Evolutionary conservation across 257 asterid genomes (phyloP).

Genomic region (Lycium barbarum): DNA sequence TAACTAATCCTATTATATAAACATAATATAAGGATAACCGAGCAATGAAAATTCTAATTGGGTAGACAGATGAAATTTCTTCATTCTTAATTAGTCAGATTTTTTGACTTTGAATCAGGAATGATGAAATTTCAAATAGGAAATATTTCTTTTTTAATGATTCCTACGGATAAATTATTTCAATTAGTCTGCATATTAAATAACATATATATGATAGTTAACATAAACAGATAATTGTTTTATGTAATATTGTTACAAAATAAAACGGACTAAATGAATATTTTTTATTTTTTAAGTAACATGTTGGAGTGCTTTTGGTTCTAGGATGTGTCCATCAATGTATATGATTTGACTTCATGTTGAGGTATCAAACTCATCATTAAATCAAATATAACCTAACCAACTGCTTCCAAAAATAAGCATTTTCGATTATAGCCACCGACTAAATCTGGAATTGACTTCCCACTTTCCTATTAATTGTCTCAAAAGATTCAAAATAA

Average conservation of each 20-base stretch:
- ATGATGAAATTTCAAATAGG: too few relatives aligned
- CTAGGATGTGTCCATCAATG: not conserved
- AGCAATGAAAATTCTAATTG: too few relatives aligned
- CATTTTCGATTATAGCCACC: not conserved
- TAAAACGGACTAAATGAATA: not conserved
- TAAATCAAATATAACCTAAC: not conserved
- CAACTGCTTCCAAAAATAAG: not conserved
- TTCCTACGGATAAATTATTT: too few relatives aligned
- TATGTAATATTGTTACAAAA: not conserved
- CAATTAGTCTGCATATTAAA: too few relatives aligned
- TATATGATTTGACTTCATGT: slow-evolving; percentile 9
- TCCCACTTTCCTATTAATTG: not conserved
- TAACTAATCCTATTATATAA: too few relatives aligned
- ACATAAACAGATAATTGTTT: too few relatives aligned
- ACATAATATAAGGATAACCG: too few relatives aligned
- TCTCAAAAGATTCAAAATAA: not conserved
- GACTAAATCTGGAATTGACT: not conserved
- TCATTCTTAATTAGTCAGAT: too few relatives aligned
- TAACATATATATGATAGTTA: too few relatives aligned
- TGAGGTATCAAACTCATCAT: not conserved
- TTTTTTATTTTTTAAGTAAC: not conserved
- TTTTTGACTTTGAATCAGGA: too few relatives aligned
- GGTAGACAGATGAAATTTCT: too few relatives aligned
- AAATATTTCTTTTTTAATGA: too few relatives aligned
- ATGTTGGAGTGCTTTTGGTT: not conserved